phyloP scores from a whole-genome alignment of 2,329 filamentous ascomycete species.

The Clarireedia sp. region DNA sequence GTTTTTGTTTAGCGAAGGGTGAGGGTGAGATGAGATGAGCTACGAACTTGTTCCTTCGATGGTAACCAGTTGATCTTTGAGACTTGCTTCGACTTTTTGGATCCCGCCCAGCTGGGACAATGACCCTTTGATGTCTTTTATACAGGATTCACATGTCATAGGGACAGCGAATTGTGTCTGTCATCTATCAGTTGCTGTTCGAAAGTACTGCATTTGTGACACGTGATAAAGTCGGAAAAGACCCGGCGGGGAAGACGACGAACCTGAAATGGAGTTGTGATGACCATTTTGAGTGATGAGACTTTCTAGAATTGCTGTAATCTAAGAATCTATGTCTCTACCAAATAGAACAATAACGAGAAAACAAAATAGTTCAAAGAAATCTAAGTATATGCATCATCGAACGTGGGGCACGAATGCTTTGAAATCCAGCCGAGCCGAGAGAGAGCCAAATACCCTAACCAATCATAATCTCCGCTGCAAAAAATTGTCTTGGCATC shows the following conservation, averaged over 20 bases:
- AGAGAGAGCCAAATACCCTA: not conserved
- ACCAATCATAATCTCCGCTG: conserved; percentile 1
- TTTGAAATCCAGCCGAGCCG: conserved; percentile 22
- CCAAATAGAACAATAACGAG: not conserved
- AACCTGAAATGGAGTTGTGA: conserved; percentile 31
- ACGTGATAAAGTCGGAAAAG: conserved; percentile 19
- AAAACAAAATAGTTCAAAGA: not conserved
- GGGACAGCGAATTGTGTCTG: conserved; percentile 93
- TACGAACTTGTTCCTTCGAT: conserved; percentile 74
- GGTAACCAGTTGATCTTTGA: conserved; percentile 75
- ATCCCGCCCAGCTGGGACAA: conserved; percentile 73
- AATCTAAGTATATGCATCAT: not conserved
- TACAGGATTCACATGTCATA: conserved; percentile 82
- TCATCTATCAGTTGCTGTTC: not conserved
- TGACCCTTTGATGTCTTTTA: conserved; percentile 75
- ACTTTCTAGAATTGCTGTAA: not conserved
- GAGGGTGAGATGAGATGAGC: not conserved
- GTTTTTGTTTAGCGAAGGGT: conserved; percentile 26
- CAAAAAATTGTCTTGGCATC: conserved; percentile 11
- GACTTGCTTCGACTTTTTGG: conserved; percentile 70
- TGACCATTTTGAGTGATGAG: conserved; percentile 21
- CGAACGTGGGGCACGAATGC: conserved; percentile 14
- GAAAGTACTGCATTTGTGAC: not conserved
- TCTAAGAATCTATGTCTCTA: not conserved
- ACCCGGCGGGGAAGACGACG: conserved; percentile 2